A percentile compares a stretch with the other conserved stretches of the same genome.
Evolutionary conservation across 2,329 filamentous ascomycete genomes (phyloP).

Genomic region (Fusarium virguliforme): DNA sequence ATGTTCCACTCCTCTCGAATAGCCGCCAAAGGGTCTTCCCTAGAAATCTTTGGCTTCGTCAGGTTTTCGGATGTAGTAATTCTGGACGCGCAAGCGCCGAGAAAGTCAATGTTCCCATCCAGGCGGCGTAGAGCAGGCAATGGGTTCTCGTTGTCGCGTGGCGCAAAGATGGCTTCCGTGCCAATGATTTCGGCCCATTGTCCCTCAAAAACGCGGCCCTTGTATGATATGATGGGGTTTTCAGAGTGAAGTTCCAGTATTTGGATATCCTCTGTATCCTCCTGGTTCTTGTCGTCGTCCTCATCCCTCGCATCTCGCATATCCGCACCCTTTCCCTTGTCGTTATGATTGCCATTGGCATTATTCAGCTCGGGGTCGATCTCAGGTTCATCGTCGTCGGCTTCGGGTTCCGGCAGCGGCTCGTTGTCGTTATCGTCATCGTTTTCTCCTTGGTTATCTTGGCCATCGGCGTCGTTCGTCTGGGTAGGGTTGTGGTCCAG

Average conservation of each 20-base stretch:
- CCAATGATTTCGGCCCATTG: slow-evolving; percentile 88
- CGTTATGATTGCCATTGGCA: slow-evolving; percentile 42
- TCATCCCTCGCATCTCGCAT: slow-evolving; percentile 33
- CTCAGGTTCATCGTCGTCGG: slow-evolving; percentile 52
- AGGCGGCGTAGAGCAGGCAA: slow-evolving; percentile 68
- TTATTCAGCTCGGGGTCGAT: slow-evolving; percentile 47
- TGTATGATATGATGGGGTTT: slow-evolving; percentile 85
- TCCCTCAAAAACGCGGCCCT: slow-evolving; percentile 83
- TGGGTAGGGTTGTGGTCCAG: slow-evolving; percentile 53
- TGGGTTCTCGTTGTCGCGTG: slow-evolving; percentile 65
- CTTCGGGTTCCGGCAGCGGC: slow-evolving; percentile 55
- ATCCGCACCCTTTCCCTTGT: slow-evolving; percentile 42
- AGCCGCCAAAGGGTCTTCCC: slow-evolving; percentile 56
- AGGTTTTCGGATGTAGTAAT: slow-evolving; percentile 78
- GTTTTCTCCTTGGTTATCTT: slow-evolving; percentile 40
- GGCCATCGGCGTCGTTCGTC: slow-evolving; percentile 31
- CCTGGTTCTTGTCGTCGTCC: slow-evolving; percentile 37
- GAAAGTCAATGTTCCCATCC: slow-evolving; percentile 75
- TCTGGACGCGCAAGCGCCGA: slow-evolving; percentile 79
- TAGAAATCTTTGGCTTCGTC: slow-evolving; percentile 64
- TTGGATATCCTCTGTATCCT: slow-evolving; percentile 70
- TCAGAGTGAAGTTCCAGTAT: slow-evolving; percentile 85
- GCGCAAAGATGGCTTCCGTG: slow-evolving; percentile 83
- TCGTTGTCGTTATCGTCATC: slow-evolving; percentile 55
- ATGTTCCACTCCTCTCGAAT: slow-evolving; percentile 63